Conservation (phyloP, 2,329 filamentous ascomycete species). For the Boeremia lycopersici region DNA sequence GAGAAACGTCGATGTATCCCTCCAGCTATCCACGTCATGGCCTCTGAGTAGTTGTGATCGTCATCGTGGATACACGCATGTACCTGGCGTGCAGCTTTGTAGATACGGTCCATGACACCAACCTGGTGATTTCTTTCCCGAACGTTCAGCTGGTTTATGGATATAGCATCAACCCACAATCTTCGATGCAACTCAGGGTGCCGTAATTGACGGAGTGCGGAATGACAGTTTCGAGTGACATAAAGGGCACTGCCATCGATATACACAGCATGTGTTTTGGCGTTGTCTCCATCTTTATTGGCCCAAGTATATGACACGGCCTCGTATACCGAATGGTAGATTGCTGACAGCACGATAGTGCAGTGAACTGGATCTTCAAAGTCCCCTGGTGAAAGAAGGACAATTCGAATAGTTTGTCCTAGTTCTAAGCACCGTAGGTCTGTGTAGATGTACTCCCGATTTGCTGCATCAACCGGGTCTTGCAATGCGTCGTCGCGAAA, state of each 20-base stretch:
- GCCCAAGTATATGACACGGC: conserved; percentile 7
- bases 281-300: background rate
- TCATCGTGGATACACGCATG: background rate
- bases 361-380: background rate
- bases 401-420: background rate
- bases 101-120: background rate
- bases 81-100: background rate
- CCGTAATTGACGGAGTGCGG: background rate
- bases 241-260: background rate
- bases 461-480: background rate
- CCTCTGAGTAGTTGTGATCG: background rate
- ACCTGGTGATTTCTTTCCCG: background rate
- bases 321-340: background rate
- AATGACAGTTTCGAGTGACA: background rate
- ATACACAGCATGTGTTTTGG: background rate
- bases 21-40: background rate
- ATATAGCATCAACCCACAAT: conserved; percentile 1
- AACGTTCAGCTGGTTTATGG: background rate
- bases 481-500: background rate
- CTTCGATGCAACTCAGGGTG: background rate
- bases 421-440: background rate
- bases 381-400: background rate
- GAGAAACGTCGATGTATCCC: background rate
- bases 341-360: background rate
- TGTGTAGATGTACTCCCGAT: background rate